Conservation (phyloP, 1,139 yeast genomes). For the Candida sp. region DNA sequence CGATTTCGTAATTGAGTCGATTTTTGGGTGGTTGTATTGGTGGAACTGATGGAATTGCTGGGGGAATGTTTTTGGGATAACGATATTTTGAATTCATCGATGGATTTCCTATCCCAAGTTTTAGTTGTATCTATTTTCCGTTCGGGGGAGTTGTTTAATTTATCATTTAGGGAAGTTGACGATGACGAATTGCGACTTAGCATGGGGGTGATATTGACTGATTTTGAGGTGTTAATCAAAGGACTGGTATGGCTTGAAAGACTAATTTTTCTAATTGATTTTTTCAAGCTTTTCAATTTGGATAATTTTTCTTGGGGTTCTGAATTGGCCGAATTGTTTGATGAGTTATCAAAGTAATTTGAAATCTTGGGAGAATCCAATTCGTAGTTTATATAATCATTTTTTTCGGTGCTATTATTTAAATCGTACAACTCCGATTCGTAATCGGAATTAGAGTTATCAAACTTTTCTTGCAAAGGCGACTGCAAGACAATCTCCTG, state of each 20-base stretch:
- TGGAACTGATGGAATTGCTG: conserved; percentile 1
- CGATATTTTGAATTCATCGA: not conserved
- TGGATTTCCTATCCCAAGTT: not conserved
- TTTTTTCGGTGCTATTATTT: conserved; percentile 1
- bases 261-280: conserved; percentile 33
- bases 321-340: conserved; percentile 8
- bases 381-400: conserved; percentile 10
- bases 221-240: conserved; percentile 5
- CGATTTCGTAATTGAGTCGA: conserved; percentile 6
- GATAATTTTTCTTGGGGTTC: conserved; percentile 23
- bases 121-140: not conserved
- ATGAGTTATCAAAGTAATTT: not conserved
- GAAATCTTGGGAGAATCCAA: conserved; percentile 15
- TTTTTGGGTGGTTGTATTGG: conserved; percentile 1
- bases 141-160: conserved; percentile 2
- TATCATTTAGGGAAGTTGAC: conserved; percentile 6
- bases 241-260: conserved; percentile 11
- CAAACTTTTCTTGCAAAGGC: not conserved
- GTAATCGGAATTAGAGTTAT: not conserved
- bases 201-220: conserved; percentile 8
- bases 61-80: conserved; percentile 1
- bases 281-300: conserved; percentile 35
- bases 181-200: conserved; percentile 4
- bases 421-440: conserved; percentile 1
- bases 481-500: not conserved